Base-by-base conservation (phyloP, 495 filamentous ascomycete genomes). In the Astrothelium subdiscretum region DNA sequence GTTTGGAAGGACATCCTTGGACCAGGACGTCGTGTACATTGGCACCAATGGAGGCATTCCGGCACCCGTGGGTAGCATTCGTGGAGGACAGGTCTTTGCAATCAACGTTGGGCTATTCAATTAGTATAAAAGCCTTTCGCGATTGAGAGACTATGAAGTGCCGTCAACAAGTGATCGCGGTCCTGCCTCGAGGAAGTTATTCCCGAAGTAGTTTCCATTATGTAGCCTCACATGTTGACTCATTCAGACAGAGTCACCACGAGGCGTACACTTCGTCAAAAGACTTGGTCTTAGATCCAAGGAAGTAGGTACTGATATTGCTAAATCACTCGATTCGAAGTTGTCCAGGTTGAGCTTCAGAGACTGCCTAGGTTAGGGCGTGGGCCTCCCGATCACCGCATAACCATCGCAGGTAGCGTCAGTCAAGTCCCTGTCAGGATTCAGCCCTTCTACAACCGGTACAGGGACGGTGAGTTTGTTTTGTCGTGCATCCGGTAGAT, bases 1-100 rank as follows among this genome's bases (percentile, higher is more conserved):
- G 27, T 66, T 66, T 38, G 64, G 64, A 10, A 26, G 60, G 12
- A 66, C 59, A 24, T 31, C 38, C 20, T 38, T 62, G 18, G 64
- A 66, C 52, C 18, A 24, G 2, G 60, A 44, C 10, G 60, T 66
- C 31, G 26, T 62, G 54, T 62, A 66, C 62, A 62, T 66, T 20
- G 54, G 59, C 2, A 66, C 64, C 15, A 66, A 59, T 31, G 60
- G 64, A 2, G 64, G 64, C 11, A 29, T 66, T 0, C 31, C 57
- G 15, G 35, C 48, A 24, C 60, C 59, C 5, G 48, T 58, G 32
- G 59, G 31, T 29, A 31, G 57, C 10, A n/a, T 65, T 27, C 43
- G 32, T 42, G 59, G 60, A 11, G 64, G 64, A 26, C 59, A 62
- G 32, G 18, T 66, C 22, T 31, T 62, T 35, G 64, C 64, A 1